Evolutionary conservation across 2,329 filamentous ascomycete species (phyloP).

Genomic region (Pezicula neosporulosa): DNA sequence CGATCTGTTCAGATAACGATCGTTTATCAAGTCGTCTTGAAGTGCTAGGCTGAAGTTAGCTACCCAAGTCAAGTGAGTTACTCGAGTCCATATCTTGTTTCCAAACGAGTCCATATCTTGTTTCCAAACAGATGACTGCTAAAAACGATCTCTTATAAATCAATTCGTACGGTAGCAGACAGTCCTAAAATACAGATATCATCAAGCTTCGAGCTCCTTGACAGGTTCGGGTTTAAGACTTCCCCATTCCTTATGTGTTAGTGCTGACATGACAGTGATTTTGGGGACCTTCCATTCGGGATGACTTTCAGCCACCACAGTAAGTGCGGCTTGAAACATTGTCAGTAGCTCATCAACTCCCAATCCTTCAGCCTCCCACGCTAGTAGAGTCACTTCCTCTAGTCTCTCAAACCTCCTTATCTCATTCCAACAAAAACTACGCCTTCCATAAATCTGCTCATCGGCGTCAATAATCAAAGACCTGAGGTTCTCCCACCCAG

Average conservation of each 20-base stretch:
- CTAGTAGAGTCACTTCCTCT: conserved; percentile 12
- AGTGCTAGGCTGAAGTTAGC: too few species aligned
- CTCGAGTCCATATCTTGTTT: too few species aligned
- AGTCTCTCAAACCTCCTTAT: conserved; percentile 10
- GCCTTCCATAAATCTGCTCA: conserved; percentile 12
- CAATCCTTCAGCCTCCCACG: conserved; percentile 9
- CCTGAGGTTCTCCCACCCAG: conserved; percentile 14
- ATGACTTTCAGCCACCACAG: conserved; percentile 1
- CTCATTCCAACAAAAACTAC: conserved; percentile 16
- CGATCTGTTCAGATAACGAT: too few species aligned
- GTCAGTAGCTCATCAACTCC: conserved; percentile 2
- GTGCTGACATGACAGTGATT: conserved; percentile 4
- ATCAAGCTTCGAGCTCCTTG: too few species aligned
- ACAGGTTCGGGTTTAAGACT: background rate
- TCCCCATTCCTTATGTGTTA: conserved; percentile 4
- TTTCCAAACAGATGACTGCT: too few species aligned
- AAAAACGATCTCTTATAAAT: too few species aligned
- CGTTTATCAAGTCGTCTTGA: too few species aligned
- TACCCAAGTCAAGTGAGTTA: too few species aligned
- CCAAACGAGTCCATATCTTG: too few species aligned
- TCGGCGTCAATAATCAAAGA: conserved; percentile 11
- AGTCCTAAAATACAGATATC: too few species aligned
- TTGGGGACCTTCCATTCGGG: conserved; percentile 11
- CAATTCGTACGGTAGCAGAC: too few species aligned
- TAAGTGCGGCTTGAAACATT: conserved; percentile 5